These are phyloP conservation scores for Aspergillus bertholletiae DNA, from an alignment of 495 filamentous ascomycete genomes.

Conservation along the genomic window DNA sequence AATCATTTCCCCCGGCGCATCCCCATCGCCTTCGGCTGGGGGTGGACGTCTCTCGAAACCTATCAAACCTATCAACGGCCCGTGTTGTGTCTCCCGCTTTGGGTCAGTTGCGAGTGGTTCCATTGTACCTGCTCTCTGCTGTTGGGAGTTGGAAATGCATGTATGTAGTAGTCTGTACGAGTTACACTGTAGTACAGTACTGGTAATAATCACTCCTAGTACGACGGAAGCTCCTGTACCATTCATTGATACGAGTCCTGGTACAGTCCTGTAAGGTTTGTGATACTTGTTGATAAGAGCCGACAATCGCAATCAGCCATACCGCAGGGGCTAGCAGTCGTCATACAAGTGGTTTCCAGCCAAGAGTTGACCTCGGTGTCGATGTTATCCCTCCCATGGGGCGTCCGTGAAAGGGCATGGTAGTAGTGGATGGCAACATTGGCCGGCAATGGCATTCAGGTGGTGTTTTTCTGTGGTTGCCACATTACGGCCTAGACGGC, in stretches of 20 bases:
- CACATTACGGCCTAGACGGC: no score
- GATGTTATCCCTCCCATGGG: background rate
- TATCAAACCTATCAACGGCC: background rate
- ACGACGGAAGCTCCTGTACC: no score
- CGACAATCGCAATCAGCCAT: no score
- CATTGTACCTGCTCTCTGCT: background rate
- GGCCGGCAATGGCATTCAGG: background rate
- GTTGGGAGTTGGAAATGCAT: background rate
- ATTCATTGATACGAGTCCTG: no score
- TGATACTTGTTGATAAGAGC: no score
- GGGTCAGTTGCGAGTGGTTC: background rate
- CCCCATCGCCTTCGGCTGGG: background rate
- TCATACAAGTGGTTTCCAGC: no score
- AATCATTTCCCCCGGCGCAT: background rate
- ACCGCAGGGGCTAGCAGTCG: no score
- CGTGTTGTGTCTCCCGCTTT: background rate
- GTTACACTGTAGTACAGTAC: no score
- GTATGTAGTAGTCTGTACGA: background rate
- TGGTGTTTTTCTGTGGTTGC: background rate
- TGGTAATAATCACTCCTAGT: no score
- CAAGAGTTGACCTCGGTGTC: background rate
- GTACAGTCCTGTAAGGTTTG: no score
- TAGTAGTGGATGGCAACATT: background rate
- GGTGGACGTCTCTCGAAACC: no score
- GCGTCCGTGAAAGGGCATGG: background rate